Evolutionary conservation across 1,284 basidiomycete species (phyloP).

Genomic region (Uromyces viciae-fabae): DNA sequence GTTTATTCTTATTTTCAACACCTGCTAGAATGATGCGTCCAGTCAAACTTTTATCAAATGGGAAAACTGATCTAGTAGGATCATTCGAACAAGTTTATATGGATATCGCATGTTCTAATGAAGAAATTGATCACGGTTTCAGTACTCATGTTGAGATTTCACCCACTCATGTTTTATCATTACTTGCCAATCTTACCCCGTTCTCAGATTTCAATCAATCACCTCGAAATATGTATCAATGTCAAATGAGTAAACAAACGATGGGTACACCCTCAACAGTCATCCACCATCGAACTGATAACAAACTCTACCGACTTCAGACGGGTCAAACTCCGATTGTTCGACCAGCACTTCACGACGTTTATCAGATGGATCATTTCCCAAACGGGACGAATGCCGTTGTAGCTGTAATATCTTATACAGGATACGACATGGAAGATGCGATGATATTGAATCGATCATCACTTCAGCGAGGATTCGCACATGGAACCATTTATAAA

Average conservation of each 20-base stretch:
- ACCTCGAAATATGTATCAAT: constrained; percentile 63
- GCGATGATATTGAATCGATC: constrained; percentile 99
- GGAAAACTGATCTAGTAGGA: constrained; percentile 81
- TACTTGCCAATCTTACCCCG: constrained; percentile 64
- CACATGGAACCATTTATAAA: constrained; percentile 95
- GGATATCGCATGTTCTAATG: constrained; percentile 88
- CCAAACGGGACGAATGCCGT: constrained; percentile 98
- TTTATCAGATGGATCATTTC: constrained; percentile 98
- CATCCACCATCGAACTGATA: constrained; percentile 86
- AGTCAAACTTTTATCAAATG: constrained; percentile 84
- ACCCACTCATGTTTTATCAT: constrained; percentile 89
- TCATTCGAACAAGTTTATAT: constrained; percentile 99
- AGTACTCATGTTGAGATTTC: constrained; percentile 85
- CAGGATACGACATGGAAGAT: constrained; percentile 99
- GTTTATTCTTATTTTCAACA: constrained; percentile 86
- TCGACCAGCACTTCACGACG: constrained; percentile 82
- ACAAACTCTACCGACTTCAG: constrained; percentile 96
- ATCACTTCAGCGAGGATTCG: constrained; percentile 95
- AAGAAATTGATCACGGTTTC: constrained; percentile 77
- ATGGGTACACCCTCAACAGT: constrained; percentile 98
- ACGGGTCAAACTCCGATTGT: constrained; percentile 93
- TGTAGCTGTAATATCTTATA: constrained; percentile 99
- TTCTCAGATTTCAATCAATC: constrained; percentile 89
- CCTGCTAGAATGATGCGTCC: constrained; percentile 96
- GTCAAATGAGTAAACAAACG: constrained; percentile 98